Conservation (phyloP, 192 early-diverging fungal species). For the Entophlyctis luteolus region DNA sequence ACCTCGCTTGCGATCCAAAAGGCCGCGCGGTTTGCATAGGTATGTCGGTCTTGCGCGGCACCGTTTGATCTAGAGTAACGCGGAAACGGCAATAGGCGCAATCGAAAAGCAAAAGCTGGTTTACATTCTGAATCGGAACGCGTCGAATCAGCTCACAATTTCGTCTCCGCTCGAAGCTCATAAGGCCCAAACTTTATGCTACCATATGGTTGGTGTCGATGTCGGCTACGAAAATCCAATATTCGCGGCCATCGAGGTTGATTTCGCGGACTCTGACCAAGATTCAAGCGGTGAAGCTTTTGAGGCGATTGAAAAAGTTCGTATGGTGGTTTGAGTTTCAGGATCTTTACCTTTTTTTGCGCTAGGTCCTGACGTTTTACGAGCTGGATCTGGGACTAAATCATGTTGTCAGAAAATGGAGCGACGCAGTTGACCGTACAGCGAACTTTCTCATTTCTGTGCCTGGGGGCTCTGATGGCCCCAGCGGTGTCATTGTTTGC, state of each 20-base stretch:
- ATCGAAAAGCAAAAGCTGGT: slow-evolving; percentile 94
- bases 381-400: slow-evolving; percentile 98
- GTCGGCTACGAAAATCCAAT: slow-evolving; percentile 98
- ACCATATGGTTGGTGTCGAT: slow-evolving; percentile 83
- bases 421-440: slow-evolving; percentile 66
- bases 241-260: slow-evolving; percentile 89
- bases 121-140: slow-evolving; percentile 93
- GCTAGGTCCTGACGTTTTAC: slow-evolving; percentile 79
- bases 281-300: slow-evolving; percentile 70
- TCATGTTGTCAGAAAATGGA: slow-evolving; percentile 97
- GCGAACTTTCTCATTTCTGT: slow-evolving; percentile 81
- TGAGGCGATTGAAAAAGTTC: slow-evolving; percentile 68
- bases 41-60: slow-evolving; percentile 5
- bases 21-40: slow-evolving; percentile 93
- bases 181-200: slow-evolving; percentile 71
- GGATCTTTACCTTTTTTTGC: background rate
- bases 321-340: slow-evolving; percentile 8
- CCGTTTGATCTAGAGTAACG: background rate
- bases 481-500: slow-evolving; percentile 95
- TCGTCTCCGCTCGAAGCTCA: slow-evolving; percentile 96
- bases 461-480: slow-evolving; percentile 89
- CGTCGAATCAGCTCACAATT: slow-evolving; percentile 73
- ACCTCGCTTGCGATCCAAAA: slow-evolving; percentile 90
- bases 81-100: slow-evolving; percentile 52
- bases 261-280: slow-evolving; percentile 76